Conservation (phyloP, 441 rosid genomes). For the Adansonia grandidieri region DNA sequence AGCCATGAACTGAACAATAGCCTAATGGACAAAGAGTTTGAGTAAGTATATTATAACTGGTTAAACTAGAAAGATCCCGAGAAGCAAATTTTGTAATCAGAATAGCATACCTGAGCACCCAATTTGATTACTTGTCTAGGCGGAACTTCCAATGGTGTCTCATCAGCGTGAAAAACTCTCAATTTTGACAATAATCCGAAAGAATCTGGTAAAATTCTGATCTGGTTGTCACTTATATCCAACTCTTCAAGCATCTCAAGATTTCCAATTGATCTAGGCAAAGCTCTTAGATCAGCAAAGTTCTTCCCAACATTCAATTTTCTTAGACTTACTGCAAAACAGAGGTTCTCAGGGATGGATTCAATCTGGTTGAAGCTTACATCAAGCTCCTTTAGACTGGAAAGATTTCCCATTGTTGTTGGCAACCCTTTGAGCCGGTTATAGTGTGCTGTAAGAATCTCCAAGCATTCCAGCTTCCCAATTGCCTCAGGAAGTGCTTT, state of each 20-base stretch:
- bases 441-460: constrained; percentile 60
- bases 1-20: constrained; percentile 56
- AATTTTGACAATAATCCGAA: constrained; percentile 53
- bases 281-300: constrained; percentile 63
- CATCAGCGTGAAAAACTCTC: constrained; percentile 52
- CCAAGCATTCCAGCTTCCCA: constrained; percentile 55
- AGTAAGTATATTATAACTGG: neutral
- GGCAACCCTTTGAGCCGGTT: constrained; percentile 67
- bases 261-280: constrained; percentile 65
- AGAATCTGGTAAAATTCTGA: constrained; percentile 57
- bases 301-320: constrained; percentile 62
- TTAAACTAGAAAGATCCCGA: neutral
- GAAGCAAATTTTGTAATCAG: neutral
- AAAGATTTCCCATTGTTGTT: constrained; percentile 56
- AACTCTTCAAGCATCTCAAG: constrained; percentile 71
- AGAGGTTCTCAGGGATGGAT: constrained; percentile 58
- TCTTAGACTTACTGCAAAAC: constrained; percentile 51
- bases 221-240: constrained; percentile 68
- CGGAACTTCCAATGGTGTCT: constrained; percentile 69
- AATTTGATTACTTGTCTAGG: constrained; percentile 50
- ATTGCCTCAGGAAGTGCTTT: constrained; percentile 72
- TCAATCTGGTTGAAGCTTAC: constrained; percentile 72
- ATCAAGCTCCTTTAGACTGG: constrained; percentile 61
- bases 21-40: constrained; percentile 40
- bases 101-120: constrained; percentile 60